phyloP scores from a whole-genome alignment of 2,329 filamentous ascomycete species.

The Xylariaceae sp. region DNA sequence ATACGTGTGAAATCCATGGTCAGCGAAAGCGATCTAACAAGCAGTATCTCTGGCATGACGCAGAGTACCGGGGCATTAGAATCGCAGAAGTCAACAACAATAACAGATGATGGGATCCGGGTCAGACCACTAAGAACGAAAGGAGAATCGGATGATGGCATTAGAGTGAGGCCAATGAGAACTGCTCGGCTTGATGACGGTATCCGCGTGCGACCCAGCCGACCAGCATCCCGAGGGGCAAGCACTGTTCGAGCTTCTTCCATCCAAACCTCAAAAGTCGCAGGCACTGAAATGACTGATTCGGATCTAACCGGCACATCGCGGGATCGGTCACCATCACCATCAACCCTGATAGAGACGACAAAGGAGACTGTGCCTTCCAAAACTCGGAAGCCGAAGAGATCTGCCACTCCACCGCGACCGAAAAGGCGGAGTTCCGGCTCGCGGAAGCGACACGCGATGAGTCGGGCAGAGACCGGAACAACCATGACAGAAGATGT shows the following conservation, averaged over 20 bases:
- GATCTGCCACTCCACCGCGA: slow-evolving; percentile 18
- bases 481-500: slow-evolving; percentile 29
- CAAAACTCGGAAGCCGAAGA: slow-evolving; percentile 1
- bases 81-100: slow-evolving; percentile 19
- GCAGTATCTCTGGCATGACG: slow-evolving; percentile 19
- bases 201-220: slow-evolving; percentile 29
- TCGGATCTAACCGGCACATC: slow-evolving; percentile 10
- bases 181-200: slow-evolving; percentile 32
- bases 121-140: slow-evolving; percentile 22
- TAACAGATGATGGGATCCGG: slow-evolving; percentile 29
- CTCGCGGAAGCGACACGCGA: slow-evolving; percentile 16
- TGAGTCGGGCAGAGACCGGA: slow-evolving; percentile 23
- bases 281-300: slow-evolving; percentile 13
- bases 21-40: slow-evolving; percentile 20
- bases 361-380: slow-evolving; percentile 23
- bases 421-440: slow-evolving; percentile 24
- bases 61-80: slow-evolving; percentile 18
- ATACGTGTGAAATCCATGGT: slow-evolving; percentile 36
- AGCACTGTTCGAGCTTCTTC: slow-evolving; percentile 28
- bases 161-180: slow-evolving; percentile 24
- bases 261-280: slow-evolving; percentile 25
- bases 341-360: slow-evolving; percentile 36
- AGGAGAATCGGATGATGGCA: slow-evolving; percentile 13
- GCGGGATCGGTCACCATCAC: slow-evolving; percentile 25
- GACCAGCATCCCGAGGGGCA: slow-evolving; percentile 24